Conservation (phyloP, 1,284 basidiomycete genomes). For the Sanguinoderma infundibulare region DNA sequence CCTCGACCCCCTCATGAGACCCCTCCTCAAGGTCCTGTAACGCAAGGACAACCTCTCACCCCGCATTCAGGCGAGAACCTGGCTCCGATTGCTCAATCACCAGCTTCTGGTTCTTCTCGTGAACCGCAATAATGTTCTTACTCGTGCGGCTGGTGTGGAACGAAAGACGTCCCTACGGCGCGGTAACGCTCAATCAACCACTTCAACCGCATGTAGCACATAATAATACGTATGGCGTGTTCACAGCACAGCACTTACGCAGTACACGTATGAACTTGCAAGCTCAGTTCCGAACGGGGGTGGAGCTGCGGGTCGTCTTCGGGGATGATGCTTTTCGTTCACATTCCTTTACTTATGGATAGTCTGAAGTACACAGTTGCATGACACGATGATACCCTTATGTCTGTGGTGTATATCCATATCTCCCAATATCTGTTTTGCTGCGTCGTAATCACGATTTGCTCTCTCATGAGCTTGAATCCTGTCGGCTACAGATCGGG, state of each 20-base stretch:
- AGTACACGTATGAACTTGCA: neutral
- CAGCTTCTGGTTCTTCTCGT: constrained; percentile 23
- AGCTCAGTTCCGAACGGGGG: neutral
- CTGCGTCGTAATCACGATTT: constrained; percentile 20
- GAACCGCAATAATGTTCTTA: constrained; percentile 24
- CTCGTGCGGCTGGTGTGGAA: neutral
- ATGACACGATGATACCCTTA: constrained; percentile 24
- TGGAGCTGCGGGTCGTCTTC: neutral
- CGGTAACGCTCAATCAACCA: constrained; percentile 10
- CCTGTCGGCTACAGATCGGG: neutral
- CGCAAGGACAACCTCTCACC: constrained; percentile 3
- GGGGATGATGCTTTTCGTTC: neutral
- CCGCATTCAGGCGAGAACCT: constrained; percentile 6
- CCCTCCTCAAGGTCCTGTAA: constrained; percentile 23
- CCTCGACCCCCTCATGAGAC: constrained; percentile 34
- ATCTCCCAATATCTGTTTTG: constrained; percentile 3
- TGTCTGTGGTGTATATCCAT: constrained; percentile 26
- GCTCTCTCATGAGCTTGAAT: neutral
- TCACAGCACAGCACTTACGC: neutral
- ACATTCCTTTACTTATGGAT: constrained; percentile 22
- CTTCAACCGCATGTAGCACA: neutral
- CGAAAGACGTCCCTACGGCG: neutral
- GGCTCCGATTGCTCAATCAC: constrained; percentile 18
- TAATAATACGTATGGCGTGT: neutral
- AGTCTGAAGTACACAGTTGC: constrained; percentile 25